Conservation (phyloP, 768 basidiomycete species). For the Agrocybe pediades region DNA sequence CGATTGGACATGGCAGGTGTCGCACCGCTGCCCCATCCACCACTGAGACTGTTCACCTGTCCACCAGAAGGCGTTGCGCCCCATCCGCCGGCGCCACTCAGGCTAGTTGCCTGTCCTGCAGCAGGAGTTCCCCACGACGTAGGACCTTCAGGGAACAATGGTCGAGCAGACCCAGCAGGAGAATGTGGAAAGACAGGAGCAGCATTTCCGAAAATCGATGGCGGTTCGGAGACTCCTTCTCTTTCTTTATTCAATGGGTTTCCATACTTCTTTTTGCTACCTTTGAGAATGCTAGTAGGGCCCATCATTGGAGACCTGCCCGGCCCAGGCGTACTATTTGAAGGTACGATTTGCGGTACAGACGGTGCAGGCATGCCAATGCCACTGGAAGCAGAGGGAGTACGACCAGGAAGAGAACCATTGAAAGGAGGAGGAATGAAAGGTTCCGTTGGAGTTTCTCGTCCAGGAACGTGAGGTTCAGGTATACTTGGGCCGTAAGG, state of each 20-base stretch:
- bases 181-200: constrained; percentile 7
- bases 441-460: too few relatives aligned
- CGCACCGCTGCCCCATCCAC: constrained; percentile 9
- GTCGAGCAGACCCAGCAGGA: constrained; percentile 7
- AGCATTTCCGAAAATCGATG: neutral
- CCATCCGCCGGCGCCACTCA: neutral
- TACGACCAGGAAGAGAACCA: too few relatives aligned
- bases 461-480: too few relatives aligned
- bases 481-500: too few relatives aligned
- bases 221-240: neutral
- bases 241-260: constrained; percentile 20
- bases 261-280: constrained; percentile 15
- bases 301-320: too few relatives aligned
- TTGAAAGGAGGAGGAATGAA: too few relatives aligned
- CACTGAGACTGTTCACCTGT: neutral
- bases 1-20: constrained; percentile 15
- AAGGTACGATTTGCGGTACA: too few relatives aligned
- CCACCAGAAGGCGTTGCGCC: neutral
- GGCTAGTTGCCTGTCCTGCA: too few relatives aligned
- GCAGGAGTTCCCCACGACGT: constrained; percentile 1
- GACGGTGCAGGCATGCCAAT: too few relatives aligned
- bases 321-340: too few relatives aligned
- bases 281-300: too few relatives aligned
- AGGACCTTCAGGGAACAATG: neutral
- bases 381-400: too few relatives aligned